Percentiles rank a stretch among this genome's conserved stretches.
Evolutionary conservation across 768 basidiomycete species (phyloP).

Genomic region (Lanmaoa rubissima): DNA sequence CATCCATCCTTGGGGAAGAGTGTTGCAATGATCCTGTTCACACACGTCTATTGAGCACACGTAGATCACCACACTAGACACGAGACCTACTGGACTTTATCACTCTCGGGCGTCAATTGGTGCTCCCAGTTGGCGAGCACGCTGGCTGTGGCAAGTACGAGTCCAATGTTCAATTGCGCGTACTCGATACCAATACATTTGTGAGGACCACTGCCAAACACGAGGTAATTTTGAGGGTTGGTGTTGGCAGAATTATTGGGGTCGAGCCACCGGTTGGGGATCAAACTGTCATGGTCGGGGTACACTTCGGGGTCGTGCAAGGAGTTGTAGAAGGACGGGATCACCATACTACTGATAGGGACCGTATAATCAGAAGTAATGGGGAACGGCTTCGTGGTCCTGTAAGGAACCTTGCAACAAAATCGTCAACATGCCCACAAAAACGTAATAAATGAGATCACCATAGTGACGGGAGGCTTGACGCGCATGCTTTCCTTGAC

Average conservation of each 20-base stretch:
- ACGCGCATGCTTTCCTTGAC: conserved; percentile 92
- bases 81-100: conserved; percentile 73
- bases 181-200: conserved; percentile 92
- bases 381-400: conserved; percentile 84
- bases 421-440: conserved; percentile 9
- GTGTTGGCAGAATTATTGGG: conserved; percentile 70
- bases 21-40: conserved; percentile 83
- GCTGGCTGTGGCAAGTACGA: conserved; percentile 81
- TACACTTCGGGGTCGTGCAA: conserved; percentile 87
- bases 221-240: conserved; percentile 93
- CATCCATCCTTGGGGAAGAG: conserved; percentile 96
- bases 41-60: neutral
- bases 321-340: conserved; percentile 90
- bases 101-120: conserved; percentile 70
- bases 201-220: conserved; percentile 93
- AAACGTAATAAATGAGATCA: conserved; percentile 28
- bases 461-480: conserved; percentile 96
- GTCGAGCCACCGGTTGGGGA: conserved; percentile 94
- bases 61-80: neutral
- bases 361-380: conserved; percentile 91
- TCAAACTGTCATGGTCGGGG: conserved; percentile 79
- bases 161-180: conserved; percentile 84
- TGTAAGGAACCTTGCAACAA: conserved; percentile 81
- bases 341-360: conserved; percentile 89
- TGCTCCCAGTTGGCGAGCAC: conserved; percentile 86